Conservation (phyloP, 2,329 filamentous ascomycete species). For the Mycocentrospora acerina region DNA sequence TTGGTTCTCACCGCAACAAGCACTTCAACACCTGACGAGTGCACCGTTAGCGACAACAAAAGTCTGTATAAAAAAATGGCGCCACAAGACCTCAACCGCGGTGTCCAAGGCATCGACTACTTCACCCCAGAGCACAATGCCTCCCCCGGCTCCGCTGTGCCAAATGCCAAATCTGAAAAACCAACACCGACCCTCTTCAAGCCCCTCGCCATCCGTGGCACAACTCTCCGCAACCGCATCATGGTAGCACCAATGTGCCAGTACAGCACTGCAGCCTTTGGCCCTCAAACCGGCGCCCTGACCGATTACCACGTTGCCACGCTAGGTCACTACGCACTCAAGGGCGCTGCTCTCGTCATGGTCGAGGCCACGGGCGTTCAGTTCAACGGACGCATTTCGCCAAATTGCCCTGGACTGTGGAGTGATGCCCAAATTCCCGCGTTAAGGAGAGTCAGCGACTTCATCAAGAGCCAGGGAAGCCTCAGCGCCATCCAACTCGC, state of each 20-base stretch:
- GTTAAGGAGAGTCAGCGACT: conserved; percentile 34
- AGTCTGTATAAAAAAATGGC: conserved; percentile 18
- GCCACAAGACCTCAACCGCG: conserved; percentile 28
- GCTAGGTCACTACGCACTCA: conserved; percentile 43
- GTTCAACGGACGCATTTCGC: conserved; percentile 38
- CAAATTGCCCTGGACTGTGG: conserved; percentile 42
- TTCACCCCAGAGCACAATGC: conserved; percentile 49
- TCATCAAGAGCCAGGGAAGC: conserved; percentile 37
- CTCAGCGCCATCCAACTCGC: conserved; percentile 38
- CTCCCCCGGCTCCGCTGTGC: conserved; percentile 41
- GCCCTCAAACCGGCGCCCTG: conserved; percentile 38
- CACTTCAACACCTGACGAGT: too few relatives aligned
- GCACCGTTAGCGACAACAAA: not conserved
- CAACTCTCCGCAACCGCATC: conserved; percentile 41
- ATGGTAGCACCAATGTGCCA: conserved; percentile 44
- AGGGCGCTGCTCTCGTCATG: conserved; percentile 38
- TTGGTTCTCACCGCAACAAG: too few relatives aligned
- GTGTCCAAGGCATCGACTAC: conserved; percentile 40
- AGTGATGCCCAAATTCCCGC: conserved; percentile 40
- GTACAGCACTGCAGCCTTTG: conserved; percentile 34
- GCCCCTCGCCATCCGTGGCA: conserved; percentile 38
- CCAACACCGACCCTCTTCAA: conserved; percentile 36
- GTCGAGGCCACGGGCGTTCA: conserved; percentile 42
- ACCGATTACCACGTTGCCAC: conserved; percentile 44
- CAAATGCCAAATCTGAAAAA: conserved; percentile 8